These are phyloP conservation scores for Hanseniaspora lindneri DNA, from an alignment of 805 yeast genomes.

Conservation along the genomic window DNA sequence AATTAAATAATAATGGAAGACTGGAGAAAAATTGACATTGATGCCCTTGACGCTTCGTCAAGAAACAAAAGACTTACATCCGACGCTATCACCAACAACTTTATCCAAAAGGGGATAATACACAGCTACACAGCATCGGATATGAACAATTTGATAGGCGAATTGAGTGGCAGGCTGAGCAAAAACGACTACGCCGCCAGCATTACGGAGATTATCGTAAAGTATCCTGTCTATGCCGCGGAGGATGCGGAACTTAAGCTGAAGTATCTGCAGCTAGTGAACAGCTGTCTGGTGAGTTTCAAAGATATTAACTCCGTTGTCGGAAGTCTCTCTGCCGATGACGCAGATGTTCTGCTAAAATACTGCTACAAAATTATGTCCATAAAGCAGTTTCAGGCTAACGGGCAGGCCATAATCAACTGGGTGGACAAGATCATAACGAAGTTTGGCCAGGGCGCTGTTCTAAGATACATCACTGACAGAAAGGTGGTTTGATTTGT, in stretches of 20 bases:
- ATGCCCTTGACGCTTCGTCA: constrained; percentile 58
- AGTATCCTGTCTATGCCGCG: constrained; percentile 75
- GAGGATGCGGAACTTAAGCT: constrained; percentile 35
- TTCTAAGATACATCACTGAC: constrained; percentile 76
- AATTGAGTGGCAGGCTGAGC: not conserved
- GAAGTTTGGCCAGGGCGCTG: constrained; percentile 75
- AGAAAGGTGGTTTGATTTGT: constrained; percentile 64
- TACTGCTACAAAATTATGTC: constrained; percentile 80
- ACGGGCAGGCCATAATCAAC: constrained; percentile 70
- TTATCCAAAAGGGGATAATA: constrained; percentile 9
- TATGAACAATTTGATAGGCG: not conserved
- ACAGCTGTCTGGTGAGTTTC: constrained; percentile 59
- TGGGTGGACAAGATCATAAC: constrained; percentile 91
- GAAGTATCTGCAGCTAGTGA: constrained; percentile 42
- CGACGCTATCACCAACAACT: constrained; percentile 50
- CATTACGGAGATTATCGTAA: constrained; percentile 54
- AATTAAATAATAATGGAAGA: constrained; percentile 38
- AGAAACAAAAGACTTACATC: constrained; percentile 53
- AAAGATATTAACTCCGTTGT: constrained; percentile 53
- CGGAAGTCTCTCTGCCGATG: constrained; percentile 42
- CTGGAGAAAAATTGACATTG: constrained; percentile 93
- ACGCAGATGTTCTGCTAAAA: constrained; percentile 69
- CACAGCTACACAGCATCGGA: constrained; percentile 4
- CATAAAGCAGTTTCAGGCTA: constrained; percentile 62
- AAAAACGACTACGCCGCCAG: constrained; percentile 35